Evolutionary conservation across 495 filamentous ascomycete genomes (phyloP), one percentile per base, ranked within the genome.

Genomic region (Amphirosellinia nigrospora): DNA sequence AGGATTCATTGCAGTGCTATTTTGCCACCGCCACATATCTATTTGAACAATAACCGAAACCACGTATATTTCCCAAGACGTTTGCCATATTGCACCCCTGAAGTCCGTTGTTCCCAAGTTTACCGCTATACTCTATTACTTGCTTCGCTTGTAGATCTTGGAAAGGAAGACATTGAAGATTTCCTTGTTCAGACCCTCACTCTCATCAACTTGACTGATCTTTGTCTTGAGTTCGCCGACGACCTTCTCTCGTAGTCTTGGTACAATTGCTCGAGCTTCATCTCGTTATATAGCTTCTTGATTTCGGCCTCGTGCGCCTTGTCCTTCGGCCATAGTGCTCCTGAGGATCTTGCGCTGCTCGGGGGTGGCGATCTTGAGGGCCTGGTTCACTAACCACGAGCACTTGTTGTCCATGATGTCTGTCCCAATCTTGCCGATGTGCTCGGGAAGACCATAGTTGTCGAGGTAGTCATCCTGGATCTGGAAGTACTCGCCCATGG

Each of bases 341-440:
- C 75, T 96, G 43, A 93, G 89, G 45, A 93, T 78, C 79, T 91
- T 83, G 73, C 93, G 89, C 87, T 98, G 96, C 80, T 93, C 91
- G 13, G 92, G 87, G 2, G 83, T 92, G 67, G 89, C 91, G 59
- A 89, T 85, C 77, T 89, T 82, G 53, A 98, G 86, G 52, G 96
- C 96, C 81, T 97, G 91, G 86, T 98, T 98, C 77, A 99, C 86
- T 26, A 98, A 80, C 96, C 96, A 99, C 8, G 92, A 94, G 86
- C 96, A 99, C 86, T 99, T 99, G 88, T 99, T 99, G 81, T 99
- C 96, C 84, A 93, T 88, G 78, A 99, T 99, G 77, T 99, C 96
- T 70, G 96, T 99, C 64, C 96, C 96, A 72, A 99, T 96, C 88
- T 99, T 99, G 77, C 96, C 96, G 75, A 99, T 96, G 74, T 88